Evolutionary conservation across 768 basidiomycete species (phyloP).

Genomic region (Pleurotus eryngii): DNA sequence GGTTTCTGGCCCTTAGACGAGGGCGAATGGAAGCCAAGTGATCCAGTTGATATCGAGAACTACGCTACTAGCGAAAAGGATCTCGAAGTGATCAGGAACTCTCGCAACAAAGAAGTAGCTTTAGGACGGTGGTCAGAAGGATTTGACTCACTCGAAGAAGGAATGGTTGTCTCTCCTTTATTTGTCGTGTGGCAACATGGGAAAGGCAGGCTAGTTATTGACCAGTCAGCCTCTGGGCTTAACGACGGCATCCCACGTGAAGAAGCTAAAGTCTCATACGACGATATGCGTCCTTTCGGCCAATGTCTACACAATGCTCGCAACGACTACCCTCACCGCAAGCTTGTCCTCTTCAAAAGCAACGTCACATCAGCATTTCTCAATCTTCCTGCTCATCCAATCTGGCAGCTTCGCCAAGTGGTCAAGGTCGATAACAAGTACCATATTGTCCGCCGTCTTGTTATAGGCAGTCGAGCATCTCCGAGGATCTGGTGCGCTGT

Average conservation of each 20-base stretch:
- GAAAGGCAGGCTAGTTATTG: constrained; percentile 22
- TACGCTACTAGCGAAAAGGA: constrained; percentile 11
- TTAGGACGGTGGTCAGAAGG: constrained; percentile 15
- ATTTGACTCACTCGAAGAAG: constrained; percentile 17
- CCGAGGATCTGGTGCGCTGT: constrained; percentile 23
- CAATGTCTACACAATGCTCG: constrained; percentile 10
- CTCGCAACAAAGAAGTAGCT: constrained; percentile 15
- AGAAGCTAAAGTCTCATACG: constrained; percentile 19
- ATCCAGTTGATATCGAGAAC: constrained; percentile 7
- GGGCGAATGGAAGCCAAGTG: background rate
- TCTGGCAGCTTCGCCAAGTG: constrained; percentile 32
- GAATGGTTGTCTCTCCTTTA: constrained; percentile 24
- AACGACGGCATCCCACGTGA: constrained; percentile 15
- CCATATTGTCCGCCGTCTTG: constrained; percentile 23
- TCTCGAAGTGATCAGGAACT: constrained; percentile 11
- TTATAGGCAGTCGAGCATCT: constrained; percentile 24
- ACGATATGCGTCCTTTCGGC: constrained; percentile 20
- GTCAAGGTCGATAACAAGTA: constrained; percentile 19
- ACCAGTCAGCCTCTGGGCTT: constrained; percentile 21
- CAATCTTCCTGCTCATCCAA: constrained; percentile 26
- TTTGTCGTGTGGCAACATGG: constrained; percentile 23
- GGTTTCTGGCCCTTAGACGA: constrained; percentile 30
- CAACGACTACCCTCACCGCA: background rate
- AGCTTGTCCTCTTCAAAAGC: constrained; percentile 21
- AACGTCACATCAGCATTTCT: constrained; percentile 28